These are phyloP conservation scores for Phytophthora syringae DNA, from an alignment of 352 stramenopile genomes.

Conservation along the genomic window DNA sequence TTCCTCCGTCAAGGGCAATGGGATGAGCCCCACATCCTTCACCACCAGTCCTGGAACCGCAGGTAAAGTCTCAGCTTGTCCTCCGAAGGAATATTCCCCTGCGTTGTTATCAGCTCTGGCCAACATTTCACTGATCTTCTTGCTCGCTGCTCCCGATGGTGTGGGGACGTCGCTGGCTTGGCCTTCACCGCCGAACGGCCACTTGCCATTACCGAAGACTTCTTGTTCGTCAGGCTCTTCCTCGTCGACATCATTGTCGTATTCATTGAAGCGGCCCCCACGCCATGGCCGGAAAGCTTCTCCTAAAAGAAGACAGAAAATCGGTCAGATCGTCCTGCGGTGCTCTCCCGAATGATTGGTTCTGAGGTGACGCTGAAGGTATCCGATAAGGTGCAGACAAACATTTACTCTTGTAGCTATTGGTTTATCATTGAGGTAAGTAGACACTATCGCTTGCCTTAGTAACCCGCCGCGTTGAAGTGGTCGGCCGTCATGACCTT, in stretches of 20 bases:
- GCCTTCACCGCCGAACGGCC: conserved; percentile 5
- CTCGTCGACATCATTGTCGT: neutral
- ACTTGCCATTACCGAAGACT: conserved; percentile 2
- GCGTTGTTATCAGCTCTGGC: neutral
- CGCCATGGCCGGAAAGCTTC: neutral
- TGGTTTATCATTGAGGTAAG: conserved; percentile 16
- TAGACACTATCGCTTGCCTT: neutral
- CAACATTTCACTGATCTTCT: conserved; percentile 7
- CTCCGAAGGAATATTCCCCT: conserved; percentile 8
- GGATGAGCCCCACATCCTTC: neutral
- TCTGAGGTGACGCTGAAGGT: neutral
- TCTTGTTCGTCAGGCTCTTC: neutral
- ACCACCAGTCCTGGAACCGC: too few species aligned
- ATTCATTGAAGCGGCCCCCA: neutral
- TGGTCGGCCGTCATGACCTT: conserved; percentile 28
- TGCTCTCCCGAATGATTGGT: neutral
- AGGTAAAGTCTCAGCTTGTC: neutral
- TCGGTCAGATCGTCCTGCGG: neutral
- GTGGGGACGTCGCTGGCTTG: neutral
- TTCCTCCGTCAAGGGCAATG: neutral
- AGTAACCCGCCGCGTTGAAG: conserved; percentile 17
- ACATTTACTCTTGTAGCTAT: conserved; percentile 2
- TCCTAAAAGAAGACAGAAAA: neutral
- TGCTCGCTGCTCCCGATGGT: neutral
- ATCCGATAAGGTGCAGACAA: neutral